These are phyloP conservation scores for Mytilinidion resinicola DNA, from an alignment of 495 filamentous ascomycete genomes.

Conservation along the genomic window DNA sequence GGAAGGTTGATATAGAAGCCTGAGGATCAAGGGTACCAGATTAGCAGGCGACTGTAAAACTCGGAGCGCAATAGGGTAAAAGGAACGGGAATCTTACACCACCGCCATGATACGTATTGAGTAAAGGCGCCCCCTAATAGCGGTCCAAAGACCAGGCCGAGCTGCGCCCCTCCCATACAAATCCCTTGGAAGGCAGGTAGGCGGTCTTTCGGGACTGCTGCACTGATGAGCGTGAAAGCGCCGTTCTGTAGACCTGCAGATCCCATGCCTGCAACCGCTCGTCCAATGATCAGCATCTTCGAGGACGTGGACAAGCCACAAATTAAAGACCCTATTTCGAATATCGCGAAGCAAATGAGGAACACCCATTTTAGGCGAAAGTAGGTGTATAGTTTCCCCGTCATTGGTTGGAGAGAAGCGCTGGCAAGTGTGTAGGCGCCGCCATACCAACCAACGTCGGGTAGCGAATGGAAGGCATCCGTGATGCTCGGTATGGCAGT, in stretches of 20 bases:
- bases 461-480: slow-evolving; percentile 40
- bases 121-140: slow-evolving; percentile 46
- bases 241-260: slow-evolving; percentile 24
- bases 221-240: slow-evolving; percentile 25
- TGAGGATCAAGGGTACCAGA: no score
- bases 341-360: slow-evolving; percentile 8
- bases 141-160: slow-evolving; percentile 41
- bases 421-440: slow-evolving; percentile 49
- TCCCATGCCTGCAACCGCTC: slow-evolving; percentile 20
- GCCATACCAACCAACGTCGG: slow-evolving; percentile 50
- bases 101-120: slow-evolving; percentile 41
- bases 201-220: slow-evolving; percentile 27
- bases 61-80: no score
- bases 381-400: slow-evolving; percentile 50
- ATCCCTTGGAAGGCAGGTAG: slow-evolving; percentile 37
- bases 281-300: slow-evolving; percentile 20
- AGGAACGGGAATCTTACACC: slow-evolving; percentile 27
- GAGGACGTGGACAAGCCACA: slow-evolving; percentile 16
- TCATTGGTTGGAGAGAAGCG: slow-evolving; percentile 46
- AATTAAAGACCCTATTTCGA: slow-evolving; percentile 20
- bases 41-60: no score
- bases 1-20: slow-evolving; percentile 50
- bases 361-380: slow-evolving; percentile 44
- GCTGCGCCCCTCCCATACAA: slow-evolving; percentile 34
- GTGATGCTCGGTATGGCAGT: slow-evolving; percentile 49